Conservation (phyloP, 129 eudicot genomes). For the Centella asiatica region DNA sequence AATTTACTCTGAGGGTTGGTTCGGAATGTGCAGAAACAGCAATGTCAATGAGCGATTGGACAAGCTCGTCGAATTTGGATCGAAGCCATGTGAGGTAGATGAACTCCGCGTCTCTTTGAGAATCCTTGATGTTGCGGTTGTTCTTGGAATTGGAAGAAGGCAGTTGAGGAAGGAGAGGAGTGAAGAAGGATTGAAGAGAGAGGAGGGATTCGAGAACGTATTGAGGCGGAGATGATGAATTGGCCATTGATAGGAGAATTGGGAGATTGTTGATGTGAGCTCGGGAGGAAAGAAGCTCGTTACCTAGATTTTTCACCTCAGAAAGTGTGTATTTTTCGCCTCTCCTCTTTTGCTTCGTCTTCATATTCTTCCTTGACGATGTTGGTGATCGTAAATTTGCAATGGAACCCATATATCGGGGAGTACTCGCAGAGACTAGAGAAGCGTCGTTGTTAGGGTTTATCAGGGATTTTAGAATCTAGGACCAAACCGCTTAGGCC, state of each 20-base stretch:
- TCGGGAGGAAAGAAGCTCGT: conserved; percentile 55
- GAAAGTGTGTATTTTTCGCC: conserved; percentile 32
- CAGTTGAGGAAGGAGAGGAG: conserved; percentile 52
- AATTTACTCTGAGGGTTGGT: conserved; percentile 44
- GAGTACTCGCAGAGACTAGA: neutral
- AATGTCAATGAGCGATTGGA: conserved; percentile 35
- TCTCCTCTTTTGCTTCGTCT: conserved; percentile 36
- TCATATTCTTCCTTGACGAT: conserved; percentile 19
- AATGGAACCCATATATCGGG: conserved; percentile 31
- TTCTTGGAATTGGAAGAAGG: conserved; percentile 27
- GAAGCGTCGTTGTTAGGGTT: neutral
- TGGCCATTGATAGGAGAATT: conserved; percentile 36
- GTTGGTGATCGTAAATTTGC: neutral
- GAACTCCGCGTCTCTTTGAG: conserved; percentile 41
- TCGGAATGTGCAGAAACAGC: conserved; percentile 33
- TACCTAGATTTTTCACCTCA: conserved; percentile 51
- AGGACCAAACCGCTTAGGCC: neutral
- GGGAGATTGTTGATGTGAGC: conserved; percentile 80
- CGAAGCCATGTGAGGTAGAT: conserved; percentile 71
- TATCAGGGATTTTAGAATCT: neutral
- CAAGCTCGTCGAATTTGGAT: conserved; percentile 60
- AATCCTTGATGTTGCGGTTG: conserved; percentile 12
- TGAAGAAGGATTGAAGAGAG: conserved; percentile 80
- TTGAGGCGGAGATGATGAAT: conserved; percentile 40
- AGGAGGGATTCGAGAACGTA: conserved; percentile 61